A percentile compares a stretch with the other conserved stretches of the same genome.
phyloP scores from a whole-genome alignment of 768 basidiomycete genomes.

The Phlebiopsis flavidoalba region DNA sequence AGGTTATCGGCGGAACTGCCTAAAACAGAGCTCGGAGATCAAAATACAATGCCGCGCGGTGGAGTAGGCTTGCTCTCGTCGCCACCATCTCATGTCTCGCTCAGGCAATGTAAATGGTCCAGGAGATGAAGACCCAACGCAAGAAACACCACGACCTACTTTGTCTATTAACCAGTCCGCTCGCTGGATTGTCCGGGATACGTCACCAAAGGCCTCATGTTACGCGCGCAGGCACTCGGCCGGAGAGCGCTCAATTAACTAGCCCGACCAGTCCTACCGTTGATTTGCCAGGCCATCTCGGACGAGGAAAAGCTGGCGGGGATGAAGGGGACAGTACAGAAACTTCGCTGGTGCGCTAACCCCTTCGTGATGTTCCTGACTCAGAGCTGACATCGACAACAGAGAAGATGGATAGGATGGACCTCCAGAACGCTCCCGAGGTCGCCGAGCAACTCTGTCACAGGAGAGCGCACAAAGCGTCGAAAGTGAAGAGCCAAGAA shows the following conservation, averaged over 20 bases:
- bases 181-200: slow-evolving; percentile 29
- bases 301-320: background rate
- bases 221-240: background rate
- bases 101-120: slow-evolving; percentile 3
- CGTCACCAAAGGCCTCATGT: slow-evolving; percentile 16
- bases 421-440: background rate
- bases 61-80: too few relatives aligned
- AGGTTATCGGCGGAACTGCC: too few relatives aligned
- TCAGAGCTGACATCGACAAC: background rate
- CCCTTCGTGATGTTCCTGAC: background rate
- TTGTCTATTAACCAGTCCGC: slow-evolving; percentile 32
- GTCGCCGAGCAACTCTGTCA: background rate
- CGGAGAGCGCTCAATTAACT: background rate
- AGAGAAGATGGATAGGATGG: background rate
- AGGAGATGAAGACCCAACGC: too few relatives aligned
- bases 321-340: background rate
- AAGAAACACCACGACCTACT: slow-evolving; percentile 12
- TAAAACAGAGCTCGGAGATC: too few relatives aligned
- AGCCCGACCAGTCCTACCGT: background rate
- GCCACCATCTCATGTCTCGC: slow-evolving; percentile 2
- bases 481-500: background rate
- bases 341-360: background rate
- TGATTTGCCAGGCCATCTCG: background rate
- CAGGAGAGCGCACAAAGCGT: background rate
- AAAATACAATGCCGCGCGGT: too few relatives aligned